Evolutionary conservation across 129 eudicot species (phyloP), one percentile per base, ranked within the genome.

Genomic region (Dittrichia graveolens): DNA sequence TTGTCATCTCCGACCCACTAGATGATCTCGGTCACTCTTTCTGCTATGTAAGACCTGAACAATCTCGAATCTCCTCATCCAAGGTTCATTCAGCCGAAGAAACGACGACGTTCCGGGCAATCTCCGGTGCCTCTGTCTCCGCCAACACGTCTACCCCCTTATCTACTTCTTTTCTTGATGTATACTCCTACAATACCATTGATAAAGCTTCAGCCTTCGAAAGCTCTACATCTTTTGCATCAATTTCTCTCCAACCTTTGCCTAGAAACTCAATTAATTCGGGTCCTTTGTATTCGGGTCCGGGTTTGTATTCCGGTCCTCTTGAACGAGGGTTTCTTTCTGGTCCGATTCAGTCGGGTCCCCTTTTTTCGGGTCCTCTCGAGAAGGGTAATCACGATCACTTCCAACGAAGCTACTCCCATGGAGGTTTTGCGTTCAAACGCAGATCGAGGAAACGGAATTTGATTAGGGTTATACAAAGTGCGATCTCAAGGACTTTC

Each of bases 21-120:
- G 97, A 92, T 13, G 98, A 92, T 61, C 79, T 92, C 54, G 98
- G 98, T 47, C 98, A 89, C 83, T 89, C 96, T 2, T 92, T 92
- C 68, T 85, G 94, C 85, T 92, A 92, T 70, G 85, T 89, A 10
- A 73, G 93, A 14, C 97, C 97, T 61, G 96, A 81, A 41, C 85
- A 74, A 69, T 60, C 66, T 61, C 72, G 78, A 2, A 47, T 81
- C 24, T 73, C 90, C 0, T 83, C 95, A 47, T 85, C 96, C 41
- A 90, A 90, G 62, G 85, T 90, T 69, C 87, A 87, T 47, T 81
- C 88, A 41, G 80, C 85, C 6, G 97, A 91, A 39, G 91, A 85
- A 52, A 50, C 89, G 5, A 86, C 96, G 2, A 80, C 88, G 45
- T 92, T 92, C 74, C 84, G 85, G 72, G 79, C 95, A 24, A 92